phyloP scores from a whole-genome alignment of 140 eudicot species.

The Erigeron philadelphicus region DNA sequence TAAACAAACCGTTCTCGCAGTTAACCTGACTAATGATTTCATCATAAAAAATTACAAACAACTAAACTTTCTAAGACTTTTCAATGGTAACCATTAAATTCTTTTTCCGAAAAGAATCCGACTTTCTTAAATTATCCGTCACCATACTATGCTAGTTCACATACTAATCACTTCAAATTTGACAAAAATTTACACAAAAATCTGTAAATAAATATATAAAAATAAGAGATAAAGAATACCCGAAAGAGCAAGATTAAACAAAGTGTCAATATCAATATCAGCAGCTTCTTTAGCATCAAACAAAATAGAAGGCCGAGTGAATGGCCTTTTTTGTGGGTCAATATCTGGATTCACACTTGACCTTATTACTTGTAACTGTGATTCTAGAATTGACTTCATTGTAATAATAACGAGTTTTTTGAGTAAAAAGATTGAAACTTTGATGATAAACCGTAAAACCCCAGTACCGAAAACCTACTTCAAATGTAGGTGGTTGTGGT shows the following conservation, averaged over 20 bases:
- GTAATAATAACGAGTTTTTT: not conserved
- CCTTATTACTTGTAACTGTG: slow-evolving; percentile 71
- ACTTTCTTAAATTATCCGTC: too few relatives aligned
- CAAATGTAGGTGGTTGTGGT: too few relatives aligned
- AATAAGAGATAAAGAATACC: slow-evolving; percentile 31
- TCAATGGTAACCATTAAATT: too few relatives aligned
- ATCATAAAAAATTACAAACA: too few relatives aligned
- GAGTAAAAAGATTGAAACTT: not conserved
- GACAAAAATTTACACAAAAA: not conserved
- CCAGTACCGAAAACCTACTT: too few relatives aligned
- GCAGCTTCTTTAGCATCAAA: slow-evolving; percentile 84
- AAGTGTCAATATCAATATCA: slow-evolving; percentile 70
- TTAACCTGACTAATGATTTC: too few relatives aligned
- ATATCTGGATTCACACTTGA: slow-evolving; percentile 49
- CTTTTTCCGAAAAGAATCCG: too few relatives aligned
- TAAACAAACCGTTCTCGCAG: too few relatives aligned
- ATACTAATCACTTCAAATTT: not conserved
- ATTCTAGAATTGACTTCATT: slow-evolving; percentile 62
- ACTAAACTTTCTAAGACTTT: too few relatives aligned
- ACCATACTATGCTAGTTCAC: not conserved
- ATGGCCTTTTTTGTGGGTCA: slow-evolving; percentile 56
- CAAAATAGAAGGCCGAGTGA: slow-evolving; percentile 70
- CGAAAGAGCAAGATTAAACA: slow-evolving; percentile 51
- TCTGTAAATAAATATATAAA: not conserved
- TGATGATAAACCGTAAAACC: not conserved